A percentile compares a stretch with the other conserved stretches of the same genome.
Conservation (phyloP, 2,329 filamentous ascomycete species). For the Xylariaceae sp. region DNA sequence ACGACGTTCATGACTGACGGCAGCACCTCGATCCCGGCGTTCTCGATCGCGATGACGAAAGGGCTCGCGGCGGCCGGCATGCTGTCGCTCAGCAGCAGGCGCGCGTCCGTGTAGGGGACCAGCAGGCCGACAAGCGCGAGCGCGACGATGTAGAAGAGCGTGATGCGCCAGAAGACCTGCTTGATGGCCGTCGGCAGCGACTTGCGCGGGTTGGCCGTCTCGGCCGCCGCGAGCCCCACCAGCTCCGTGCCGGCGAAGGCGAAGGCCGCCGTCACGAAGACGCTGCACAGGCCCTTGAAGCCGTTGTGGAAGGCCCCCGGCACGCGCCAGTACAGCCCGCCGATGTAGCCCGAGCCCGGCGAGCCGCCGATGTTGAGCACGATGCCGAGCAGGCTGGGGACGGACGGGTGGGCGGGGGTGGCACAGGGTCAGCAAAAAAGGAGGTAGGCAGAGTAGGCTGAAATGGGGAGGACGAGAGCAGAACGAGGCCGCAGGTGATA, state of each 20-base stretch:
- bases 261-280: constrained; percentile 71
- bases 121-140: constrained; percentile 74
- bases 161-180: constrained; percentile 92
- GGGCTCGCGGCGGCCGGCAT: constrained; percentile 69
- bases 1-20: constrained; percentile 93
- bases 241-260: constrained; percentile 70
- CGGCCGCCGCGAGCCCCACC: constrained; percentile 68
- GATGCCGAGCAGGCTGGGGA: constrained; percentile 66
- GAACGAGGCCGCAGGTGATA: too few species aligned
- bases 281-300: constrained; percentile 74
- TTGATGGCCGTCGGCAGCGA: constrained; percentile 81
- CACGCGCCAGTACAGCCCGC: constrained; percentile 65
- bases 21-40: constrained; percentile 72
- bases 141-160: constrained; percentile 81
- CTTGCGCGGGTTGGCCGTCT: constrained; percentile 72
- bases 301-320: constrained; percentile 82
- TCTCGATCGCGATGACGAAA: constrained; percentile 83
- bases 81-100: constrained; percentile 51
- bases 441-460: constrained; percentile 1
- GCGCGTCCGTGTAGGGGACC: constrained; percentile 62
- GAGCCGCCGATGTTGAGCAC: constrained; percentile 79
- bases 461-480: too few species aligned
- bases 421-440: constrained; percentile 2
- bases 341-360: constrained; percentile 67
- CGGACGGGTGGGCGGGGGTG: too few species aligned